Evolutionary conservation across 768 basidiomycete species (phyloP).

Genomic region (Hysterangium stoloniferum): DNA sequence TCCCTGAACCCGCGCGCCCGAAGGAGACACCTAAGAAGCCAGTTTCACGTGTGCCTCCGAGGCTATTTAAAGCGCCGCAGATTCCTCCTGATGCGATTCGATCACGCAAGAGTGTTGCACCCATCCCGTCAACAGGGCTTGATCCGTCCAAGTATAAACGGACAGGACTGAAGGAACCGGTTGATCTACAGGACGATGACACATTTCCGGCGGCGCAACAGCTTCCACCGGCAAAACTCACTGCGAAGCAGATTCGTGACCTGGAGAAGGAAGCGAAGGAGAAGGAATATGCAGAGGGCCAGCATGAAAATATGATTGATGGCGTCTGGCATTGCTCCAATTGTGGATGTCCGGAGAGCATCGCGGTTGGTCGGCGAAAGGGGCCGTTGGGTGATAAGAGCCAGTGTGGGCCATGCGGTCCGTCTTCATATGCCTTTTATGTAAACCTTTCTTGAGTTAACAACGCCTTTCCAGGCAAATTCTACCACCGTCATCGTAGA

Average conservation of each 20-base stretch:
- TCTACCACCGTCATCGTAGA: conserved; percentile 79
- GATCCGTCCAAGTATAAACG: conserved; percentile 49
- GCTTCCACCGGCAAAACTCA: conserved; percentile 21
- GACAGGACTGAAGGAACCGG: neutral
- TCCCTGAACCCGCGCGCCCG: neutral
- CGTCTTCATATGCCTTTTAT: neutral
- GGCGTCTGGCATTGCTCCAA: conserved; percentile 95
- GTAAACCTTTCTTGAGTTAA: conserved; percentile 6
- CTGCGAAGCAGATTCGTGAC: conserved; percentile 62
- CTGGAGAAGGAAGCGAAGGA: conserved; percentile 78
- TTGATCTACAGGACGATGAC: conserved; percentile 1
- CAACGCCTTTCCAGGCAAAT: conserved; percentile 58
- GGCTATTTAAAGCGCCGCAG: conserved; percentile 65
- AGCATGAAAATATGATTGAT: conserved; percentile 73
- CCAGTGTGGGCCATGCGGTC: conserved; percentile 90
- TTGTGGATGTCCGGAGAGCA: conserved; percentile 83
- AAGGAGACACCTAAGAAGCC: conserved; percentile 17
- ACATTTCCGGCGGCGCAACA: conserved; percentile 5
- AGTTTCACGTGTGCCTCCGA: conserved; percentile 33
- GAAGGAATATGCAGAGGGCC: conserved; percentile 74
- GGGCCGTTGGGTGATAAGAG: conserved; percentile 86
- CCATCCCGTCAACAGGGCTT: conserved; percentile 61
- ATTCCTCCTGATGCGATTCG: conserved; percentile 47
- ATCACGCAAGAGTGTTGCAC: conserved; percentile 50
- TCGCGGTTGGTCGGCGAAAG: conserved; percentile 80